Evolutionary conservation across 2,329 filamentous ascomycete species (phyloP).

Genomic region (Arthrinium puccinioides): DNA sequence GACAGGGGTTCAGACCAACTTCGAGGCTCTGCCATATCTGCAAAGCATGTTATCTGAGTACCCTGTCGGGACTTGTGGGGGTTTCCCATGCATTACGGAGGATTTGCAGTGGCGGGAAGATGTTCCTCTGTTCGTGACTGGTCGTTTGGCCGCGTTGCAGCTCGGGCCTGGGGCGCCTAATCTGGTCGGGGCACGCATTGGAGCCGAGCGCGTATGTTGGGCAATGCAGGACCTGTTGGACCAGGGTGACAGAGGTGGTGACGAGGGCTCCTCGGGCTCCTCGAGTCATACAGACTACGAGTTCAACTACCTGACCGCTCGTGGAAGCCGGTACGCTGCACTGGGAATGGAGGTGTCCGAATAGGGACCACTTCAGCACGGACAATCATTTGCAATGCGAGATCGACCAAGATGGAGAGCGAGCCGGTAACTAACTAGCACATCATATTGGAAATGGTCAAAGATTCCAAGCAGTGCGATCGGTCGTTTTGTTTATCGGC

Average conservation of each 20-base stretch:
- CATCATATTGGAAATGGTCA: too few relatives aligned
- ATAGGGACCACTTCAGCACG: too few relatives aligned
- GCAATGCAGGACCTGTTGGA: constrained; percentile 53
- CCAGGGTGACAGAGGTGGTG: constrained; percentile 1
- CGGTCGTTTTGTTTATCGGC: too few relatives aligned
- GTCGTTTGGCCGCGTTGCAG: constrained; percentile 58
- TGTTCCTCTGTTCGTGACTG: constrained; percentile 68
- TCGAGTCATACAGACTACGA: background rate
- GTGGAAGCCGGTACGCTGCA: constrained; percentile 6
- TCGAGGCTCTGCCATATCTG: constrained; percentile 53
- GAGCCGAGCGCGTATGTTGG: constrained; percentile 69
- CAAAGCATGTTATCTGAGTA: constrained; percentile 49
- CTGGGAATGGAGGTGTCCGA: too few relatives aligned
- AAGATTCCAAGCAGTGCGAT: too few relatives aligned
- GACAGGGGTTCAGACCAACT: constrained; percentile 62
- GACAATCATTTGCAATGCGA: too few relatives aligned
- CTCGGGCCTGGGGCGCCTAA: constrained; percentile 69
- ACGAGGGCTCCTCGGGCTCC: background rate
- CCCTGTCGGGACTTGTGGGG: constrained; percentile 55
- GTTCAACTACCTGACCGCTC: constrained; percentile 5
- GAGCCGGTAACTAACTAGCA: too few relatives aligned
- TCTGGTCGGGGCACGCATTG: constrained; percentile 63
- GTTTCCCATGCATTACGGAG: constrained; percentile 66
- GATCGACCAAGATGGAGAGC: too few relatives aligned
- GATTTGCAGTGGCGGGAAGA: constrained; percentile 69